Evolutionary conservation across 768 basidiomycete genomes (phyloP), one percentile per base, ranked within the genome.

Genomic region (Naganishia randhawae): DNA sequence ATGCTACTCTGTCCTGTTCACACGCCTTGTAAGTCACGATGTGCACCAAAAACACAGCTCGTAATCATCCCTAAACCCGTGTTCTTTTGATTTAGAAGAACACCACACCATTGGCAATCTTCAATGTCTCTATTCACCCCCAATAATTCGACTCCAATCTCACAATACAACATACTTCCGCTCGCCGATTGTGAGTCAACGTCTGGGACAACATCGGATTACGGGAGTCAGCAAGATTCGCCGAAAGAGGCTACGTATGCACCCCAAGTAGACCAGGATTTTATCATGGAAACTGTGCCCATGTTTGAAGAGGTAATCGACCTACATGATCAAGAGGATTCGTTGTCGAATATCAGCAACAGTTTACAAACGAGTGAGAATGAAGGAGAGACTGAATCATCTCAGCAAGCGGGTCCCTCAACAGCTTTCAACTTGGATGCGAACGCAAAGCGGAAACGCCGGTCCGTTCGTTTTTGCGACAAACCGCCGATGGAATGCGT

Each of bases 281-380:
- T 17, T 16, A 39, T 27, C 57, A 61, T 61, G 57, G 57, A 41
- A 9, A 19, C 17, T 14, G n/a, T 39, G 25, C 57, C 37, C 22
- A 41, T 61, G 19, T 61, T 61, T 19, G 10, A 19, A 41, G 57
- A 61, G 4, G 19, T 37, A 31, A 35, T 55, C 19, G 57, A 61
- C 37, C 57, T 61, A 25, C 57, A 61, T 22, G 57, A 61, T 41
- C 57, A 61, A 25, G 57, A 61, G 37, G 57, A 61, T 61, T 61
- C 57, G 39, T 42, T 61, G 57, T 61, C 57, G 39, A 61, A 41
- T 29, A 61, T 61, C 29, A 61, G 57, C 37, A 61, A 61, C 32
- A 61, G 57, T 41, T 42, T 61, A 22, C 35, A 29, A 22, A 61
- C 57, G 11, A 61, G 57, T 25, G 57, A 61, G 37, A 61, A 41